Evolutionary conservation across 1,139 yeast species (phyloP), one percentile per base, ranked within the genome.

Genomic region (Nakaseomyces delphensis): DNA sequence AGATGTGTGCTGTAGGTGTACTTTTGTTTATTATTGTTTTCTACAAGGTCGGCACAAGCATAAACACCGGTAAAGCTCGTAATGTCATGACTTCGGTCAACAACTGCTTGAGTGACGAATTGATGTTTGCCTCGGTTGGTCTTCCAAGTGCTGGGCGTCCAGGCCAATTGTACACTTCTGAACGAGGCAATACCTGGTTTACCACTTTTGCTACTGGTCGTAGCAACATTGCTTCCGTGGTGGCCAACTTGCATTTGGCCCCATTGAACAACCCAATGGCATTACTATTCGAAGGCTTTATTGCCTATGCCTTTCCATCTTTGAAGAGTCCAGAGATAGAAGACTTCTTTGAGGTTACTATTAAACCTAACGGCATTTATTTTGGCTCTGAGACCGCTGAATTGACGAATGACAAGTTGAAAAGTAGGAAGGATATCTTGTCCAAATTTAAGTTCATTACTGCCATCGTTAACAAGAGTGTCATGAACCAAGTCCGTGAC

Each of bases 121-220:
- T 57, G 30, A 82, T 87, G 61, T 91, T 91, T 59, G 77, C 70
- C 56, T 93, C 83, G 60, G 91, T 80, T 48, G 97, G 97, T 45
- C 79, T 79, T 40, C 46, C 54, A 38, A 62, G 67, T 39, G 59
- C 57, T 23, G 67, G 20, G 16, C 21, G 10, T 15, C 69, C 38
- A 64, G 66, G 16, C 39, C 49, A 9, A 50, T 46, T 43, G 29
- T 49, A 40, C 66, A 51, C 73, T 71, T 55, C 68, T 79, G 50
- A 86, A 60, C 77, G 81, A 43, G 70, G 83, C 38, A 83, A 84
- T 57, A 71, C 76, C 47, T 57, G 64, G 62, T 87, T 66, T 63
- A 69, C 91, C 14, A 71, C 86, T 39, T 91, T 85, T 62, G 95
- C 96, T 37, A 74, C 95, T 45, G 98, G 98, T 49, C 79, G 98